Conservation (phyloP, 2,329 filamentous ascomycete genomes). For the Pseudogymnoascus sp. region DNA sequence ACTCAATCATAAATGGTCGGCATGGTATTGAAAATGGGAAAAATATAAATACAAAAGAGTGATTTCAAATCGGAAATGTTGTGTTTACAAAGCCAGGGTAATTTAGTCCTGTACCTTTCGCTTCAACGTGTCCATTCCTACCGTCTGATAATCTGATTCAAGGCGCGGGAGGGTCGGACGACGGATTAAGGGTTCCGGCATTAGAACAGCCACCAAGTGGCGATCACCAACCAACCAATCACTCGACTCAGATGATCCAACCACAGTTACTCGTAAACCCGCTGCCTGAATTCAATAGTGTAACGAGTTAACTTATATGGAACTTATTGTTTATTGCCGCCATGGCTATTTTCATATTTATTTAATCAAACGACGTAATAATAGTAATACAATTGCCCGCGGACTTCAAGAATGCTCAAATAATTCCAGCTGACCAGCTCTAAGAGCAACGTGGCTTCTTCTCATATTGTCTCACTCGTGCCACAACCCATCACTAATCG, state of each 20-base stretch:
- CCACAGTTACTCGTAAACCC: too few species aligned
- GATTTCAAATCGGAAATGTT: conserved; percentile 9
- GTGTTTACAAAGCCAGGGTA: conserved; percentile 6
- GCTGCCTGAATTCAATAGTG: too few species aligned
- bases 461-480: background rate
- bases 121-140: conserved; percentile 9
- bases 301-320: background rate
- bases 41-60: conserved; percentile 9
- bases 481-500: conserved; percentile 1
- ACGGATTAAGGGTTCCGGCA: background rate
- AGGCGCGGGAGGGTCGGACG: background rate
- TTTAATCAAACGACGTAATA: background rate
- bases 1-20: background rate
- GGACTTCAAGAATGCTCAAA: background rate
- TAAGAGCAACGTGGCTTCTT: conserved; percentile 7
- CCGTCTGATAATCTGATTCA: background rate
- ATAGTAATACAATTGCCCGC: conserved; percentile 3
- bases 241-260: background rate
- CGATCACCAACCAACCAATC: background rate
- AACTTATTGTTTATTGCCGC: background rate
- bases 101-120: background rate
- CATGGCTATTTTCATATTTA: background rate
- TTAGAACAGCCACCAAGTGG: background rate
- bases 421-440: conserved; percentile 2
- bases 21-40: background rate